Evolutionary conservation across 1,139 yeast species (phyloP).

Genomic region (Tardiomyces digboiensis): DNA sequence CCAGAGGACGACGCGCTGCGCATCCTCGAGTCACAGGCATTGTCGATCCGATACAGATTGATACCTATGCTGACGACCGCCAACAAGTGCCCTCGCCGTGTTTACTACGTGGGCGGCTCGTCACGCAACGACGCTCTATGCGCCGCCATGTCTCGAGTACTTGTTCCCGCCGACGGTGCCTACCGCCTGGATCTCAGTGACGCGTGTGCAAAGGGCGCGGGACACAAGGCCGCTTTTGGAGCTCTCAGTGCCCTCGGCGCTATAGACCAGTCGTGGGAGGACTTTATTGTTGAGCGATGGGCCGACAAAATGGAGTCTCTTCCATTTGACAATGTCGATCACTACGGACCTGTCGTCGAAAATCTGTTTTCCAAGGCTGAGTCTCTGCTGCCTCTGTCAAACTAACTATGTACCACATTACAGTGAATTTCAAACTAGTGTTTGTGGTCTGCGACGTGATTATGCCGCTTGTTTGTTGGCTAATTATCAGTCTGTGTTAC

Average conservation of each 20-base stretch:
- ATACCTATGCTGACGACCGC: slow-evolving; percentile 53
- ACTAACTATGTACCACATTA: too few relatives aligned
- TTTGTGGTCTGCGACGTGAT: too few relatives aligned
- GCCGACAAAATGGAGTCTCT: background rate
- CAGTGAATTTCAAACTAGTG: too few relatives aligned
- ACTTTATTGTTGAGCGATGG: slow-evolving; percentile 1
- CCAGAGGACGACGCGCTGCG: slow-evolving; percentile 62
- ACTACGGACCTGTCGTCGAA: background rate
- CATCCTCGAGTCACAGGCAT: slow-evolving; percentile 79
- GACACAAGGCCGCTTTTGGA: slow-evolving; percentile 71
- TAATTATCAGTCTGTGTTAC: background rate
- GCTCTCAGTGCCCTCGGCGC: slow-evolving; percentile 15
- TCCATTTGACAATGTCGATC: background rate
- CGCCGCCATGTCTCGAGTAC: slow-evolving; percentile 55
- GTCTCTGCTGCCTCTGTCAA: background rate
- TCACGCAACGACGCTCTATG: slow-evolving; percentile 64
- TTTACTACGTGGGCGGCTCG: slow-evolving; percentile 85
- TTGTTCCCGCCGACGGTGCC: slow-evolving; percentile 56
- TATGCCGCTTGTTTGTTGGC: background rate
- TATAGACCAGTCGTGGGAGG: slow-evolving; percentile 13
- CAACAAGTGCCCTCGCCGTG: slow-evolving; percentile 48
- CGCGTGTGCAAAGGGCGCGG: slow-evolving; percentile 96
- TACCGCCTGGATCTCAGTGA: slow-evolving; percentile 71
- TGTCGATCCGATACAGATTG: slow-evolving; percentile 71
- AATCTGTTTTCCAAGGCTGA: background rate